Evolutionary conservation across 129 eudicot genomes (phyloP).

Genomic region (Lonicera japonica): DNA sequence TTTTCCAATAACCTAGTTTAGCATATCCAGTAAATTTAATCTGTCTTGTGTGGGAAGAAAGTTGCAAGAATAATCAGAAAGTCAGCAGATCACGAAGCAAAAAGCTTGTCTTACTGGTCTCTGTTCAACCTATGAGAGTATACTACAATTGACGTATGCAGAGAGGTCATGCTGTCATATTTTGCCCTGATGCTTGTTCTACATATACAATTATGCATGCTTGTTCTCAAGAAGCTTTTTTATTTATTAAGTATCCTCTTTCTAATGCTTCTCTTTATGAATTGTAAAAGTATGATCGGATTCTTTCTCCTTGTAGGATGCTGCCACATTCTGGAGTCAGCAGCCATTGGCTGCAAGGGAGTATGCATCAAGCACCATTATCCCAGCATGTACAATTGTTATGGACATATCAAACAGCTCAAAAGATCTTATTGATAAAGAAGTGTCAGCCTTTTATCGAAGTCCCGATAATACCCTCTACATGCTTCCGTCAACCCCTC

Average conservation of each 20-base stretch:
- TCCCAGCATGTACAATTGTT: conserved; percentile 66
- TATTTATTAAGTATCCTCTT: not conserved
- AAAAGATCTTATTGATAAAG: conserved; percentile 71
- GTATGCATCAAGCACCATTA: conserved; percentile 80
- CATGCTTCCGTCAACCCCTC: conserved; percentile 95
- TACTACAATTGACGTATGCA: conserved; percentile 1
- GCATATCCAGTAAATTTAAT: not conserved
- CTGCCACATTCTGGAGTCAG: conserved; percentile 83
- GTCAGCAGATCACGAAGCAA: too few relatives aligned
- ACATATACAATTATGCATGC: not conserved
- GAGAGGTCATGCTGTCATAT: not conserved
- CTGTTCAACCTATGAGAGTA: too few relatives aligned
- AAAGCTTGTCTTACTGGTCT: too few relatives aligned
- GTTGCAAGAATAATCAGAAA: too few relatives aligned
- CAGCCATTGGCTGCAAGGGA: conserved; percentile 82
- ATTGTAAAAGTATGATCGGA: not conserved
- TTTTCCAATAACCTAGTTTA: too few relatives aligned
- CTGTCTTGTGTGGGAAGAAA: too few relatives aligned
- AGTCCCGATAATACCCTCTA: conserved; percentile 81
- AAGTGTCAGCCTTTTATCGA: conserved; percentile 63
- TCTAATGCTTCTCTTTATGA: not conserved
- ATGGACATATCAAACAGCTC: conserved; percentile 46
- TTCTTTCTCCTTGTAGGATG: conserved; percentile 45
- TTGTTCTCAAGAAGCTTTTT: not conserved
- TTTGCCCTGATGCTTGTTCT: not conserved